Evolutionary conservation across 1,284 basidiomycete genomes (phyloP).

Genomic region (Heliocybe sulcata): DNA sequence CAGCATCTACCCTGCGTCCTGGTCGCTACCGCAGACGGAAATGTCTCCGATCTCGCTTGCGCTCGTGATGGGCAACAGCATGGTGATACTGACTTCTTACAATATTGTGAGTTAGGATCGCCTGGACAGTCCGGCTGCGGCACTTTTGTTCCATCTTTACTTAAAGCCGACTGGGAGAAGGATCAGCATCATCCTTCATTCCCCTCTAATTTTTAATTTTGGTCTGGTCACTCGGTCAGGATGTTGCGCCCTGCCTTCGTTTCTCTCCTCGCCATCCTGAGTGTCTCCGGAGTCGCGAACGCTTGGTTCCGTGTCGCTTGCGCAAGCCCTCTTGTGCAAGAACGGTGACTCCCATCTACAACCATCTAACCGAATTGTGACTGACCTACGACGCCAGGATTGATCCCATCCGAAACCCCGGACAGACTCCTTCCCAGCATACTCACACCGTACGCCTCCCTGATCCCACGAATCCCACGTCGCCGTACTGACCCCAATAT

Average conservation of each 20-base stretch:
- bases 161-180: too few species aligned
- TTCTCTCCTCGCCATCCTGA: conserved; percentile 12
- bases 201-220: too few species aligned
- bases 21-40: too few species aligned
- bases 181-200: too few species aligned
- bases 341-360: conserved; percentile 4
- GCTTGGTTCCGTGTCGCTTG: conserved; percentile 37
- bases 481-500: neutral
- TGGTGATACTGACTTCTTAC: too few species aligned
- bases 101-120: too few species aligned
- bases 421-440: conserved; percentile 27
- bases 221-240: neutral
- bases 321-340: conserved; percentile 29
- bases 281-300: conserved; percentile 13
- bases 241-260: conserved; percentile 4
- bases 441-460: conserved; percentile 26
- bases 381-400: conserved; percentile 18
- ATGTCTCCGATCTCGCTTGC: too few species aligned
- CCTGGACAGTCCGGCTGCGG: too few species aligned
- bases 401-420: conserved; percentile 37
- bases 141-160: too few species aligned
- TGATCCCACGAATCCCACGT: neutral
- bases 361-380: conserved; percentile 13
- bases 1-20: too few species aligned
- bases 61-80: too few species aligned